Evolutionary conservation across 148 eudicot species (phyloP), one percentile per base, ranked within the genome.

Genomic region (Pouteria glomerata): DNA sequence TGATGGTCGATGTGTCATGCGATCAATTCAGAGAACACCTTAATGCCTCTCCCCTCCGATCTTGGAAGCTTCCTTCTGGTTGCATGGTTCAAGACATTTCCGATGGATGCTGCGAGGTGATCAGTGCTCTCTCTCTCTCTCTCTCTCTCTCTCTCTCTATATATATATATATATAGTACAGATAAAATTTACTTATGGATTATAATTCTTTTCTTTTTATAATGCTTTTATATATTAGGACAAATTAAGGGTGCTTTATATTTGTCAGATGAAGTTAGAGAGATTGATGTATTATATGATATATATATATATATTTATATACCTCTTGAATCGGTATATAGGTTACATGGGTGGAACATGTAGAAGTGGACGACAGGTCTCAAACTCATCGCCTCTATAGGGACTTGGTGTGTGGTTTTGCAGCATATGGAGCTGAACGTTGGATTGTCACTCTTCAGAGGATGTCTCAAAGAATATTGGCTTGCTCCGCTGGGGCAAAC

Each of bases 1-100:
- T 80, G 1, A 71, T 88, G 29, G 85, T 66, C 3, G 80, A 83
- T 62, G 78, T 83, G 53, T 85, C 92, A 0, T 88, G 59, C 74
- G 78, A 88, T 70, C 57, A 29, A 47, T 57, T 69, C 39, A 42
- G 57, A 42, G 71, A 71, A 18, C 48, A 24, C 50, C 73, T 73
- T 33, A 45, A 35, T 72, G 58, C 26, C 64, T 47, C 71, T 21
- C 62, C 81, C 7, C 70, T 76, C 53, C 79, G 64, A 26, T 77
- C 73, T 18, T 85, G 86, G 89, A 82, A 75, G 78, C 74, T 72
- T 70, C 94, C 94, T 69, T 89, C 94, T 16, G 90, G 94, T 3
- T 89, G 84, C 73, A 69, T 85, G 79, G 76, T 89, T 78, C 63
- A 84, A 72, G 78, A 78, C 51, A 57, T 71, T 74, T 58, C 84